A percentile compares a stretch with the other conserved stretches of the same genome.
phyloP scores from a whole-genome alignment of 371 early-diverging fungal genomes.

The Lichtheimia corymbifera region DNA sequence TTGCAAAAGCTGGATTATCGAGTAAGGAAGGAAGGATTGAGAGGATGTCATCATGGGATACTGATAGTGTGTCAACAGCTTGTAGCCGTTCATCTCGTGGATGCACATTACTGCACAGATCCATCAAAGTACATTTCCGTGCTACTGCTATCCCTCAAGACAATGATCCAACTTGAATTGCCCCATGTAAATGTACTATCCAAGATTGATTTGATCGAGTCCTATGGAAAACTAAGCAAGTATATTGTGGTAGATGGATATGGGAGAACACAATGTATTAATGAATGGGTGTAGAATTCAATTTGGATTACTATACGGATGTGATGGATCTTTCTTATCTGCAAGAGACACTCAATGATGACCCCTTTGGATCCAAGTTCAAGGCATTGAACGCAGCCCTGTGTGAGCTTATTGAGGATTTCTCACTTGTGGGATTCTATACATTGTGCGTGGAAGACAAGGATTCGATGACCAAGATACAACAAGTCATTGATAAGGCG shows the following conservation, averaged over 20 bases:
- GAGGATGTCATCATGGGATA: slow-evolving; percentile 3
- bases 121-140: slow-evolving; percentile 93
- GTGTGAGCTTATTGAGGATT: slow-evolving; percentile 90
- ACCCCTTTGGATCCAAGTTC: slow-evolving; percentile 67
- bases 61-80: slow-evolving; percentile 33
- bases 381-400: slow-evolving; percentile 78
- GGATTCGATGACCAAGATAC: slow-evolving; percentile 75
- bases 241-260: background rate
- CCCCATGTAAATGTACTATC: slow-evolving; percentile 96
- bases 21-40: slow-evolving; percentile 37
- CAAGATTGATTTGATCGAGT: slow-evolving; percentile 91
- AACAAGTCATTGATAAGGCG: slow-evolving; percentile 86
- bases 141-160: slow-evolving; percentile 78
- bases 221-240: slow-evolving; percentile 72
- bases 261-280: background rate
- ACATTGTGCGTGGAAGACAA: slow-evolving; percentile 90
- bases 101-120: slow-evolving; percentile 93
- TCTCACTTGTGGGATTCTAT: slow-evolving; percentile 86
- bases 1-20: slow-evolving; percentile 77
- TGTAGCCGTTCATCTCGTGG: slow-evolving; percentile 93
- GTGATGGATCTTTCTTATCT: slow-evolving; percentile 89
- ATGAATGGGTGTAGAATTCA: slow-evolving; percentile 60
- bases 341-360: slow-evolving; percentile 72
- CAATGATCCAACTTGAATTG: slow-evolving; percentile 93
- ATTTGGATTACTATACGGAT: slow-evolving; percentile 92